These are phyloP conservation scores for Camellia oleifera DNA, from an alignment of 179 eudicot genomes.

Conservation along the genomic window DNA sequence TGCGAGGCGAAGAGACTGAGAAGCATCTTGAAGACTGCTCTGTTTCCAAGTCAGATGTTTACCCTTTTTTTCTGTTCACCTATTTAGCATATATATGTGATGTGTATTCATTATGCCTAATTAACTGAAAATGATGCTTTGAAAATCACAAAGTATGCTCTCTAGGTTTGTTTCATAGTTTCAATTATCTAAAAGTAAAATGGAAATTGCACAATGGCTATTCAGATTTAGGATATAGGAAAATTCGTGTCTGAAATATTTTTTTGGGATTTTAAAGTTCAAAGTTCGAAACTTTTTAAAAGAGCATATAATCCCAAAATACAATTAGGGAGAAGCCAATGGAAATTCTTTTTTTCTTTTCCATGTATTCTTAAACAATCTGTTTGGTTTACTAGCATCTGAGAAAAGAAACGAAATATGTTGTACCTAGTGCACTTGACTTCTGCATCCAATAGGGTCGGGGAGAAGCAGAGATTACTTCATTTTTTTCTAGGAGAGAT, in stretches of 20 bases:
- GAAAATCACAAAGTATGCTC: background rate
- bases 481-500: no score
- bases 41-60: slow-evolving; percentile 63
- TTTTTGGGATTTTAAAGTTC: background rate
- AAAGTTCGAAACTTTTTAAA: background rate
- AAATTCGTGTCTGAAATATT: background rate
- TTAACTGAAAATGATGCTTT: background rate
- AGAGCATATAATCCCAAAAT: background rate
- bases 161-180: background rate
- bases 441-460: no score
- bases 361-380: background rate
- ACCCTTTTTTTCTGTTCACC: background rate
- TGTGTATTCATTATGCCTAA: background rate
- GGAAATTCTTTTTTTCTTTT: background rate
- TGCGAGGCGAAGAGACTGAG: slow-evolving; percentile 50
- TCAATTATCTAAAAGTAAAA: background rate
- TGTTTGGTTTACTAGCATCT: background rate
- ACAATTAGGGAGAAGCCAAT: background rate
- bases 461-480: background rate
- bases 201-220: background rate
- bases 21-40: slow-evolving; percentile 86
- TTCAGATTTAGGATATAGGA: background rate
- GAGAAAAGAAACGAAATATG: background rate
- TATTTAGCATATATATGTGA: background rate
- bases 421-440: no score